Evolutionary conservation across 129 eudicot species (phyloP).

Genomic region (Flaveria sonorensis): DNA sequence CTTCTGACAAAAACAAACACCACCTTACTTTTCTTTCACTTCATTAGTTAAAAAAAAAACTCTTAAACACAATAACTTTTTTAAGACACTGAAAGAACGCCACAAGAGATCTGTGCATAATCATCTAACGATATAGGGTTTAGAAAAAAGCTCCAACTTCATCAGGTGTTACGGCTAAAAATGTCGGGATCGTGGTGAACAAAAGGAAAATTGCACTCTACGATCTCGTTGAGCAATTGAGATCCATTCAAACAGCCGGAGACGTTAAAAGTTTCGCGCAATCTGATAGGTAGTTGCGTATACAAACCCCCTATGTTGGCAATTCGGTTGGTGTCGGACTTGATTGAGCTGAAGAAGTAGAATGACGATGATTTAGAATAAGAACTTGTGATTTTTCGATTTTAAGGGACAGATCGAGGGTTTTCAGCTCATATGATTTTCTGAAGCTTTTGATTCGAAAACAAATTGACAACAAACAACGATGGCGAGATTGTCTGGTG

Average conservation of each 20-base stretch:
- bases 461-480: neutral
- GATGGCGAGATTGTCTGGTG: slow-evolving; percentile 50
- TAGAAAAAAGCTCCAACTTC: slow-evolving; percentile 23
- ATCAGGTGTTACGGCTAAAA: neutral
- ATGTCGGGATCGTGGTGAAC: neutral
- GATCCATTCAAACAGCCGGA: slow-evolving; percentile 7
- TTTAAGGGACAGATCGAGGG: slow-evolving; percentile 14
- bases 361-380: slow-evolving; percentile 21
- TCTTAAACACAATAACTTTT: too few species aligned
- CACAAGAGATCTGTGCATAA: neutral
- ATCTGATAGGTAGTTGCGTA: slow-evolving; percentile 4
- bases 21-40: too few species aligned
- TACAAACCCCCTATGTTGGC: neutral
- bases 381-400: neutral
- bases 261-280: neutral
- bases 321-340: slow-evolving; percentile 2
- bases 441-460: slow-evolving; percentile 20
- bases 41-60: too few species aligned
- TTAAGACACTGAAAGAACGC: too few species aligned
- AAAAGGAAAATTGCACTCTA: neutral
- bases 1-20: too few species aligned
- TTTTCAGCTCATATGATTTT: slow-evolving; percentile 26
- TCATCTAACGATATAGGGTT: slow-evolving; percentile 19
- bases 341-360: slow-evolving; percentile 18
- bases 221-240: neutral